phyloP scores from a whole-genome alignment of 805 yeast species.

The Cyberlindnera xylosilytica region DNA sequence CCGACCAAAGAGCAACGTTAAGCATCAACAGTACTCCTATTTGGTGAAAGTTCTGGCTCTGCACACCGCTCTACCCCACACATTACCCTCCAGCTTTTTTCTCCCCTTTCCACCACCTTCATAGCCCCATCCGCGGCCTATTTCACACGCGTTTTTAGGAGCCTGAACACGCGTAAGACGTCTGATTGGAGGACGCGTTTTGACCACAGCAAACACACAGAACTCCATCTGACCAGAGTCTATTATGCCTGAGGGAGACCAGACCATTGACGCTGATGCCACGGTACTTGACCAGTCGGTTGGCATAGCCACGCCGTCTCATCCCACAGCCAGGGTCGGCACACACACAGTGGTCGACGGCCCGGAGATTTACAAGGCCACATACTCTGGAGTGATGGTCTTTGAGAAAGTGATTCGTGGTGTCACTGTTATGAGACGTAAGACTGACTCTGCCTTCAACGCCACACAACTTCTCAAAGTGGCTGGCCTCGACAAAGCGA shows the following conservation, averaged over 20 bases:
- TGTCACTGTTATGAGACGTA: slow-evolving; percentile 74
- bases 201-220: background rate
- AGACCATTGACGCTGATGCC: slow-evolving; percentile 14
- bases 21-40: too few relatives aligned
- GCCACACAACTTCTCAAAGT: slow-evolving; percentile 79
- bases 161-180: background rate
- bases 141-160: background rate
- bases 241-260: slow-evolving; percentile 7
- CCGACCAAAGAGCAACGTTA: too few relatives aligned
- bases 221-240: background rate
- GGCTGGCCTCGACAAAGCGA: slow-evolving; percentile 75
- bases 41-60: too few relatives aligned
- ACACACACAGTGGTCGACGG: background rate
- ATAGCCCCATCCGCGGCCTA: background rate
- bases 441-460: slow-evolving; percentile 76
- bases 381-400: slow-evolving; percentile 78
- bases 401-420: slow-evolving; percentile 69
- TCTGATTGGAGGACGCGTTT: background rate
- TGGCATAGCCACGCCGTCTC: background rate
- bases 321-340: background rate
- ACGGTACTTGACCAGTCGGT: slow-evolving; percentile 12
- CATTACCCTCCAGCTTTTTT: too few relatives aligned
- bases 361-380: slow-evolving; percentile 59
- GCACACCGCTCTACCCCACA: too few relatives aligned
- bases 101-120: background rate